Evolutionary conservation across 2,329 filamentous ascomycete genomes (phyloP), one percentile per base, ranked within the genome.

Genomic region (Aspergillus aculeatinus): DNA sequence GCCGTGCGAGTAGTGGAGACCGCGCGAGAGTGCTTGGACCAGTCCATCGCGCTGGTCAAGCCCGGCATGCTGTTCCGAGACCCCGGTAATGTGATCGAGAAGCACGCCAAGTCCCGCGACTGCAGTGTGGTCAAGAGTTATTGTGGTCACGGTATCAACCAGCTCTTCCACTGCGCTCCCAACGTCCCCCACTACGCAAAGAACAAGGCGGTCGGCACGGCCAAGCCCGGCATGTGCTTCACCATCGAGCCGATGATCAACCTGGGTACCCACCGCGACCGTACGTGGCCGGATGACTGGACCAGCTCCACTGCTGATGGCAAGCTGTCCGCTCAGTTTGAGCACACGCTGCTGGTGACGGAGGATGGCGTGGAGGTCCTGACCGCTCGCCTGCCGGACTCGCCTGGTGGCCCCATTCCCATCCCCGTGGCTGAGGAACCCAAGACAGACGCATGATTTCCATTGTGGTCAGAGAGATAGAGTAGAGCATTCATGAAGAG

Each of bases 181-280:
- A 98, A 96, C 73, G 89, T 99, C 55, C 95, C 95, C 5, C 95
- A 99, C 77, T 99, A 99, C 72, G 94, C 89, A 60, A 98, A 96
- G 83, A 99, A 98, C 80, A 99, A 98, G 85, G 92, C 94, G 0
- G 90, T 97, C 1, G 95, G 95, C 52, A 87, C 90, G 68, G 95
- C 93, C 61, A 97, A 97, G 80, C 89, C 91, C 0, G 95, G 95
- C 57, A 97, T 98, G 92, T 96, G 92, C 65, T 99, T 99, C 72
- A 99, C 95, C 0, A 99, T 99, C 63, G 95, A 99, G 80, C 95
- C 95, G 16, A 99, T 99, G 95, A 93, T 99, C 74, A 92, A 92
- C 47, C 77, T 97, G 58, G 95, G 95, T 60, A 93, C 91, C 62
- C 91, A 96, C 77, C 87, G 87, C 64, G 95, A 99, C 73, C 89